A percentile compares a stretch with the other conserved stretches of the same genome.
Conservation (phyloP, 2,329 filamentous ascomycete species). For the Penicillium crustosum region DNA sequence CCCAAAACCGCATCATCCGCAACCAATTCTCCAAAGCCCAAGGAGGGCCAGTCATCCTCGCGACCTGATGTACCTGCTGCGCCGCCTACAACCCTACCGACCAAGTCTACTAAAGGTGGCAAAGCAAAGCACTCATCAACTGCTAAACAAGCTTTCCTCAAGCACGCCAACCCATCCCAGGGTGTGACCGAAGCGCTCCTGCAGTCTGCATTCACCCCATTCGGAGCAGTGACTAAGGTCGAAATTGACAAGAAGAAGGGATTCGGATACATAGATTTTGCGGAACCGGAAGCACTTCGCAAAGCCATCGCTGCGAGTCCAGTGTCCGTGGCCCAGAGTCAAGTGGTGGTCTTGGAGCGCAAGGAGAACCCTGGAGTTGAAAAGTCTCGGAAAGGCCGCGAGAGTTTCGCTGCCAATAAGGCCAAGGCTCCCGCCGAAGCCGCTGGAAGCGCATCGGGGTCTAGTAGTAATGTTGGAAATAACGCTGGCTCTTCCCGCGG, state of each 20-base stretch:
- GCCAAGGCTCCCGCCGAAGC: slow-evolving; percentile 9
- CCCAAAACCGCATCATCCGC: slow-evolving; percentile 18
- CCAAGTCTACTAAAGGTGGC: slow-evolving; percentile 28
- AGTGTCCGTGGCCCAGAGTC: slow-evolving; percentile 77
- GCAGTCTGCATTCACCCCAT: slow-evolving; percentile 69
- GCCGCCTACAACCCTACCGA: slow-evolving; percentile 16
- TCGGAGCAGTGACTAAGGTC: slow-evolving; percentile 73
- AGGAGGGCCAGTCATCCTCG: slow-evolving; percentile 26
- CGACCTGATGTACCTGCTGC: slow-evolving; percentile 19
- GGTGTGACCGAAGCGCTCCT: slow-evolving; percentile 83
- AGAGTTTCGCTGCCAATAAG: slow-evolving; percentile 16
- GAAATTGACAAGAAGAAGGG: slow-evolving; percentile 95
- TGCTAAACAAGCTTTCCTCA: slow-evolving; percentile 63
- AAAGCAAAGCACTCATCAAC: slow-evolving; percentile 32
- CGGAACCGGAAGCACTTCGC: slow-evolving; percentile 67
- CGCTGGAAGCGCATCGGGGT: not conserved
- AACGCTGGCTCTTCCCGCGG: slow-evolving; percentile 20
- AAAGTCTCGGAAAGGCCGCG: slow-evolving; percentile 34
- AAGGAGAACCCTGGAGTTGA: slow-evolving; percentile 37
- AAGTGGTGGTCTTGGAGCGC: slow-evolving; percentile 78
- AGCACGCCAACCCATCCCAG: slow-evolving; percentile 84
- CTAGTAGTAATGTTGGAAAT: not conserved
- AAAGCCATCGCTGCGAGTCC: slow-evolving; percentile 82
- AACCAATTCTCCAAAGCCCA: slow-evolving; percentile 19
- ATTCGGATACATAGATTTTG: slow-evolving; percentile 90